phyloP scores from a whole-genome alignment of 768 basidiomycete genomes.

The Rhodotorula sphaerocarpa region DNA sequence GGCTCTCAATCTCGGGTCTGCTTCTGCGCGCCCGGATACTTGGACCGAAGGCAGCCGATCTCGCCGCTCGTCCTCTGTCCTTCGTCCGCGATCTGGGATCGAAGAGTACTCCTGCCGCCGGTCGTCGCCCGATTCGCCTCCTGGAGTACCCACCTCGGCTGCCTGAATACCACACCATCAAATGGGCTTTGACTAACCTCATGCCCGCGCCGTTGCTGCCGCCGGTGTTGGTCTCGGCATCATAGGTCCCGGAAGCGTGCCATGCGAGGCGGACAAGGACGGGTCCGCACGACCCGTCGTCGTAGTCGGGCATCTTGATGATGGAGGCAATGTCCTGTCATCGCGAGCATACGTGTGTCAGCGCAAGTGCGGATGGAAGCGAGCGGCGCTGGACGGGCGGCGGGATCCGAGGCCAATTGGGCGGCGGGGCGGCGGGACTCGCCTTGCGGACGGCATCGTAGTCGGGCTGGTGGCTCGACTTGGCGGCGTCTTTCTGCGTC shows the following conservation, averaged over 20 bases:
- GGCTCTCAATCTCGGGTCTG: too few species aligned
- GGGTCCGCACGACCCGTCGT: conserved; percentile 69
- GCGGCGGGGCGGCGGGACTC: too few species aligned
- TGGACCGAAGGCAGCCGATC: too few species aligned
- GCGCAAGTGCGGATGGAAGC: too few species aligned
- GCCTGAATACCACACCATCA: too few species aligned
- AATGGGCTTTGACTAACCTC: conserved; percentile 42
- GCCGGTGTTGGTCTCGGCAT: conserved; percentile 48
- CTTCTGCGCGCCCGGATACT: too few species aligned
- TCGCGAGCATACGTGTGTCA: too few species aligned
- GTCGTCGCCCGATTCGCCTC: not conserved
- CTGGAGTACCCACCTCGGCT: not conserved
- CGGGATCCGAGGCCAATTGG: too few species aligned
- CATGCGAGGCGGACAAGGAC: conserved; percentile 38
- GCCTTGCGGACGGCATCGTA: conserved; percentile 16
- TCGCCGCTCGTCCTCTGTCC: too few species aligned
- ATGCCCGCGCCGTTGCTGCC: conserved; percentile 87
- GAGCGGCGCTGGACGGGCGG: too few species aligned
- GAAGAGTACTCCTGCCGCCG: too few species aligned
- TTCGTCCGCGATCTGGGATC: too few species aligned
- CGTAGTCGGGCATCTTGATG: conserved; percentile 56
- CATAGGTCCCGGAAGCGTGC: conserved; percentile 32
- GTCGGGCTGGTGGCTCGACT: conserved; percentile 11
- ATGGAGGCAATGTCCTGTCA: conserved; percentile 8
- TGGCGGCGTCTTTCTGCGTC: not conserved